Base-by-base conservation (phyloP, 2,329 filamentous ascomycete genomes). In the Diaporthe amygdali region DNA sequence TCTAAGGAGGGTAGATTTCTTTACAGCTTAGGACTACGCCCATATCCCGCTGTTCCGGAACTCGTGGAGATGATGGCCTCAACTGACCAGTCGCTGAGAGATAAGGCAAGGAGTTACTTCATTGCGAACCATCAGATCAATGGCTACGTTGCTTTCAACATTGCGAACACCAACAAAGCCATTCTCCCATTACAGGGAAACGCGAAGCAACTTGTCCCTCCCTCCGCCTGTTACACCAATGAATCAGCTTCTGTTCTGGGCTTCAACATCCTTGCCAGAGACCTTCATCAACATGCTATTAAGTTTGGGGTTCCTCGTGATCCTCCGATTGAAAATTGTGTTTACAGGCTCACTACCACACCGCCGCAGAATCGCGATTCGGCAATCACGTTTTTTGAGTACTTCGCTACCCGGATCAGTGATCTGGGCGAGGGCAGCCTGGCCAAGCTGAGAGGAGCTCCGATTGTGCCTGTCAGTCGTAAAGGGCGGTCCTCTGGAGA, bases 231-330 rank as follows among this genome's bases (percentile, higher is more conserved):
- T 77, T 99, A 94, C 78, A 94, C 91, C 0, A 96, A 98, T 75
- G 89, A 92, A 47, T 88, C 88, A 51, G 93, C 94, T 27, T 87
- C 92, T 0, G 85, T 97, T 5, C 86, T 99, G 66, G 94, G 94
- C 0, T 98, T 97, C 77, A 86, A 91, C 32, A 92, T 97, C 22
- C 83, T 99, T 41, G 88, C 90, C 72, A 88, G 84, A 59, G 93
- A 96, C 74, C 86, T 98, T n/a, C 91, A 93, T 72, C 83, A 88
- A 14, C 94, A 98, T 83, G 94, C 95, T 20, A 85, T 80, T 74
- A 96, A 96, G 82, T 95, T 99, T 76, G 95, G 95, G 1, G 95
- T 99, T 6, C 88, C 89, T n/a, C 83, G 88, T 67, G 92, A 99
- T 79, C 96, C 97, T 0, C 90, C 91, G 0, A 93, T 98, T 73